Conservation (phyloP, 192 early-diverging fungal genomes). For the Gaertneriomyces sp. region DNA sequence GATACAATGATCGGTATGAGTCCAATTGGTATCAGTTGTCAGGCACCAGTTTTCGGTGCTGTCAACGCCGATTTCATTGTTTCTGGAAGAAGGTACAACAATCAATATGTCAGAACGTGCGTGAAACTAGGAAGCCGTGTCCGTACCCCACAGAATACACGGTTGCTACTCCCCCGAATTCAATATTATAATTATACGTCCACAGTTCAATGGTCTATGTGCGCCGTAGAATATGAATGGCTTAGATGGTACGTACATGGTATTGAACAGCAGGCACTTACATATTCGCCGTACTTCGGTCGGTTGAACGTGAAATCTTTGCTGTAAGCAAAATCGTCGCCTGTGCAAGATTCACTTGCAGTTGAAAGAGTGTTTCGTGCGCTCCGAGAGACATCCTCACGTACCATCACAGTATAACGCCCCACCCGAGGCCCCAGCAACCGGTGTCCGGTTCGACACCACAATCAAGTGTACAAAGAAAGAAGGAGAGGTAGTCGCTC, state of each 20-base stretch:
- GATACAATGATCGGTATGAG: constrained; percentile 6
- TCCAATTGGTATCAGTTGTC: background rate
- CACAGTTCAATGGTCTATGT: constrained; percentile 9
- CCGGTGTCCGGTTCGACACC: constrained; percentile 1
- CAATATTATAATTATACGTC: constrained; percentile 9
- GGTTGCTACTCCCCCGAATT: background rate
- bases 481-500: background rate
- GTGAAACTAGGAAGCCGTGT: no score
- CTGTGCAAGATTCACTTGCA: no score
- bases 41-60: constrained; percentile 7
- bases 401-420: constrained; percentile 11
- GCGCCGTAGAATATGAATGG: no score
- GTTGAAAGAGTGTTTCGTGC: no score
- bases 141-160: constrained; percentile 5
- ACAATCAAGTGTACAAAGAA: background rate
- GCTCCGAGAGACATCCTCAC: no score
- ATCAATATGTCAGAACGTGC: no score
- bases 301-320: constrained; percentile 13
- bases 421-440: constrained; percentile 5
- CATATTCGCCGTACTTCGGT: constrained; percentile 9
- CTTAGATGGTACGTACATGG: no score
- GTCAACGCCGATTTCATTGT: constrained; percentile 10
- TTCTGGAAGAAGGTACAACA: background rate
- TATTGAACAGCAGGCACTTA: no score
- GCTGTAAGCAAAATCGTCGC: constrained; percentile 9